phyloP scores from a whole-genome alignment of 768 basidiomycete species.

The Boletus fagicola region DNA sequence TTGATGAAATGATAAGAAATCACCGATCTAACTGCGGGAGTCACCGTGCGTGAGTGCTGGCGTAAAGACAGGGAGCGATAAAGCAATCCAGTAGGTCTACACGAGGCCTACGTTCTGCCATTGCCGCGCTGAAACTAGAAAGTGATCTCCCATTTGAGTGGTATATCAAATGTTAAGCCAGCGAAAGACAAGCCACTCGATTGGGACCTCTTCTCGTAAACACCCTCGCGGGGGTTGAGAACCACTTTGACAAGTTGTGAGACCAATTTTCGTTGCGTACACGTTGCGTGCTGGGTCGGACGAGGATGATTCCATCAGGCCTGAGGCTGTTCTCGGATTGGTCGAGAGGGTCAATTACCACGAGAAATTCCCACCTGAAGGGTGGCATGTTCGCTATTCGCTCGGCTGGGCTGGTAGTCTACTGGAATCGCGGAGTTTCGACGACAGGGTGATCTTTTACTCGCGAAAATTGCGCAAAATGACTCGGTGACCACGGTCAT shows the following conservation, averaged over 20 bases:
- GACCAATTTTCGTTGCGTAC: background rate
- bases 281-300: background rate
- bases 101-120: background rate
- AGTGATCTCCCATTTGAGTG: background rate
- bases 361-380: too few species aligned
- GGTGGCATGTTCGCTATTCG: background rate
- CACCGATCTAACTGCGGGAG: slow-evolving; percentile 7
- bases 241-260: background rate
- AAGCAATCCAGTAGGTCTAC: background rate
- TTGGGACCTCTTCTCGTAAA: background rate
- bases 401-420: background rate
- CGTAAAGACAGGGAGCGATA: background rate
- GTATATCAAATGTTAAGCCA: background rate
- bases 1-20: background rate
- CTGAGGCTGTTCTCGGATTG: background rate
- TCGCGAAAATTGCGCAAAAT: slow-evolving; percentile 6
- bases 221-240: background rate
- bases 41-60: background rate
- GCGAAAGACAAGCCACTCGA: background rate
- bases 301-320: background rate
- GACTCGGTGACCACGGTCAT: background rate
- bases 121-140: background rate
- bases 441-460: background rate
- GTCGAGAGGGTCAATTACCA: background rate
- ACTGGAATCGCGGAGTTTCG: slow-evolving; percentile 8